phyloP scores from a whole-genome alignment of 1,139 yeast species.

The Yamadazyma aaseri region DNA sequence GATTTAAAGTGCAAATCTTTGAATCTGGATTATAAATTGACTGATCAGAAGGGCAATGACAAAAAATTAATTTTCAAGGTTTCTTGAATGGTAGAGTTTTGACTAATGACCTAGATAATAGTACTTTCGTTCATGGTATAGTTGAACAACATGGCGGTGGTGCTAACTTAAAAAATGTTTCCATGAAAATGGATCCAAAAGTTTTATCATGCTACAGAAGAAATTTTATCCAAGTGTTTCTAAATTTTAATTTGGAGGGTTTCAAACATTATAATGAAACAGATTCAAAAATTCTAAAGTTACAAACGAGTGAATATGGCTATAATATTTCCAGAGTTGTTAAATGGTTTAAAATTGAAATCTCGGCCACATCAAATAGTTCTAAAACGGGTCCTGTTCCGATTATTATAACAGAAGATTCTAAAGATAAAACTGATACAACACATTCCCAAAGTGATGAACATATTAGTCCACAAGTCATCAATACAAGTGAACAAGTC shows the following conservation, averaged over 20 bases:
- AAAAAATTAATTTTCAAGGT: conserved; percentile 32
- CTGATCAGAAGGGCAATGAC: conserved; percentile 31
- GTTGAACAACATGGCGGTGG: conserved; percentile 4
- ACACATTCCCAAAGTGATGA: conserved; percentile 18
- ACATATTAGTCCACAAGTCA: conserved; percentile 20
- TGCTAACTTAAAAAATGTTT: conserved; percentile 8
- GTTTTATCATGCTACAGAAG: conserved; percentile 48
- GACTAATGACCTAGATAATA: conserved; percentile 44
- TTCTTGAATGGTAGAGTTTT: conserved; percentile 44
- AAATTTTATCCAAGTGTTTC: conserved; percentile 40
- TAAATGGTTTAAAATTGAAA: conserved; percentile 41
- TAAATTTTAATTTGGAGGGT: conserved; percentile 37
- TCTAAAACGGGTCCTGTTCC: conserved; percentile 31
- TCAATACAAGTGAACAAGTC: conserved; percentile 29
- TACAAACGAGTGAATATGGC: conserved; percentile 37
- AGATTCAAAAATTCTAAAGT: conserved; percentile 28
- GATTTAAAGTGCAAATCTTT: conserved; percentile 27
- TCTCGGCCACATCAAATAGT: conserved; percentile 36
- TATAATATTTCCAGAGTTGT: conserved; percentile 36
- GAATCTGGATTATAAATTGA: conserved; percentile 25
- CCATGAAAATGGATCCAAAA: conserved; percentile 27
- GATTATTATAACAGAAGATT: conserved; percentile 28
- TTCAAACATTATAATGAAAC: conserved; percentile 18
- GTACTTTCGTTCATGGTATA: conserved; percentile 27
- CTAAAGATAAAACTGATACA: conserved; percentile 20